A percentile compares a stretch with the other conserved stretches of the same genome.
These are phyloP conservation scores for Monsonia emarginata DNA, from an alignment of 441 rosid genomes.

Conservation along the genomic window DNA sequence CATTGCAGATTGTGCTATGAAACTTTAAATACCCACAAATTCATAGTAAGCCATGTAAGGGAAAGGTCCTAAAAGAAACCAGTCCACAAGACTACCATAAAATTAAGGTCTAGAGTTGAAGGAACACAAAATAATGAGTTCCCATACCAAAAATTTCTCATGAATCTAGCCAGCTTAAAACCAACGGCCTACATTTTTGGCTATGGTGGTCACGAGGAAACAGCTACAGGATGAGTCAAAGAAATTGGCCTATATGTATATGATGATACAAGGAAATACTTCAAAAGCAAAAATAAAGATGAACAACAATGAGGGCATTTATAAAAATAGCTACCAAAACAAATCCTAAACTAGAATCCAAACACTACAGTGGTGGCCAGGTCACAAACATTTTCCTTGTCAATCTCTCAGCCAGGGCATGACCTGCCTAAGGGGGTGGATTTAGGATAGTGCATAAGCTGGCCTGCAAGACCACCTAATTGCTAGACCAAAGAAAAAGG, in stretches of 20 bases:
- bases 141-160: neutral
- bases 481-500: neutral
- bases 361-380: neutral
- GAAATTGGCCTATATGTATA: neutral
- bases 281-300: neutral
- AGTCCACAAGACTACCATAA: neutral
- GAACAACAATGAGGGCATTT: neutral
- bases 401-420: neutral
- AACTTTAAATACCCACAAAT: neutral
- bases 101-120: neutral
- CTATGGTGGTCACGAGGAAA: neutral
- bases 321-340: neutral
- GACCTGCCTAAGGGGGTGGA: neutral
- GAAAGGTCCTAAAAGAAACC: neutral
- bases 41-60: neutral
- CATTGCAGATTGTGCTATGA: neutral
- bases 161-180: neutral
- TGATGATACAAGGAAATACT: neutral
- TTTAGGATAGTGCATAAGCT: neutral
- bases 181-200: no score
- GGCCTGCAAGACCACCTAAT: neutral
- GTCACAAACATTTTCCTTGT: neutral
- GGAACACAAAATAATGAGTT: neutral
- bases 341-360: neutral
- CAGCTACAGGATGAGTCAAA: neutral